A percentile compares a stretch with the other conserved stretches of the same genome.
Conservation (phyloP, 179 eudicot genomes). For the Actinidia arguta region DNA sequence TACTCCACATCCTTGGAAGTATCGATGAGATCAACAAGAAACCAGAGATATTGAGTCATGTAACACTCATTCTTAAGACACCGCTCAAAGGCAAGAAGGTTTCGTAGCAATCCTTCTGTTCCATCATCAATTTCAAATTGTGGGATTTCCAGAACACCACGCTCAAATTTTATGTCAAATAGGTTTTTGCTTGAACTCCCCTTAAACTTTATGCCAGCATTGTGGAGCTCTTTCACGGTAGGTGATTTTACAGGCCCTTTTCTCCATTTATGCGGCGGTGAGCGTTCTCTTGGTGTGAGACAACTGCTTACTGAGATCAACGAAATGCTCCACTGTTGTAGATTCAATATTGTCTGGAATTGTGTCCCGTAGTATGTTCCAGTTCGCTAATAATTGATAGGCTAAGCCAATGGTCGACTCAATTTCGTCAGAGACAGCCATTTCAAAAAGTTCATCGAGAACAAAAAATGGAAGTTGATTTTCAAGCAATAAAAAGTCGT, state of each 20-base stretch:
- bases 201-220: slow-evolving; percentile 37
- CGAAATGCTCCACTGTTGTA: too few species aligned
- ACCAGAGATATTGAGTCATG: slow-evolving; percentile 38
- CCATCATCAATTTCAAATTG: slow-evolving; percentile 26
- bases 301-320: too few species aligned
- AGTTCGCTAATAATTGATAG: too few species aligned
- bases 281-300: too few species aligned
- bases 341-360: too few species aligned
- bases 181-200: slow-evolving; percentile 5
- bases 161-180: slow-evolving; percentile 37
- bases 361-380: too few species aligned
- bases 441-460: too few species aligned
- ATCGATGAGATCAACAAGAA: slow-evolving; percentile 39
- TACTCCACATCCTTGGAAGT: slow-evolving; percentile 40
- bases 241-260: not conserved
- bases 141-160: slow-evolving; percentile 37
- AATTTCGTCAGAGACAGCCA: too few species aligned
- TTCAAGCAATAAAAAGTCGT: too few species aligned
- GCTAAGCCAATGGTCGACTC: too few species aligned
- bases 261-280: too few species aligned
- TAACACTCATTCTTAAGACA: slow-evolving; percentile 31
- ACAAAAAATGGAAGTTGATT: too few species aligned
- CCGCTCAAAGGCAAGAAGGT: slow-evolving; percentile 41
- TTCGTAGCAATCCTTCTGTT: slow-evolving; percentile 2
- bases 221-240: slow-evolving; percentile 21